Base-by-base conservation (phyloP, 2,329 filamentous ascomycete genomes). In the Fusarium mexicanum region DNA sequence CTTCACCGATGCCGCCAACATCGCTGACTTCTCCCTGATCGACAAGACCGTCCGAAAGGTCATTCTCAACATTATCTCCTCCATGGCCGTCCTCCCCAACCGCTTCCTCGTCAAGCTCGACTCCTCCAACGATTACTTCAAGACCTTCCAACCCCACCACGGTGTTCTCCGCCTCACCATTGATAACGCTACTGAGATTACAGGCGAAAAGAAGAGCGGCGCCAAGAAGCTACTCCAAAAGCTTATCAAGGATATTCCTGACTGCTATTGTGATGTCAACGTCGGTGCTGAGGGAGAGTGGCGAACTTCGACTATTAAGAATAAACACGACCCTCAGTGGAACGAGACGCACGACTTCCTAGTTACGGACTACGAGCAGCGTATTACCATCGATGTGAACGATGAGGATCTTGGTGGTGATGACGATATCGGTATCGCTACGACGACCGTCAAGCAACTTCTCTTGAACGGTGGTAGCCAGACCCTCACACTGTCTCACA, bases 311-410 rank as follows among this genome's bases (percentile, higher is more conserved):
- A 78, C 76, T 37, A 61, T 76, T 35, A 78, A 78, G 35, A 78
- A 78, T 66, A 77, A 64, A 1, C 76, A 78, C 26, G 64, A 78
- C 41, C 76, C 76, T 1, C 38, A 63, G 29, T 78, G 76, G 76
- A 73, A 78, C 44, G 76, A 78, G 61, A 78, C 76, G 37, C 76
- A 78, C 48, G 76, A 78, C 26, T 78, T 78, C 22, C 65, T 78
- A 14, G 76, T 78, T 26, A 78, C 76, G 2, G 76, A 78, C 24
- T 67, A 75, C 12, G 76, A 78, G 11, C 76, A 78, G 46, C 26
- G 50, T 12, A 78, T 78, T 12, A 75, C 67, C 1, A 54, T 78
- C 16, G 76, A 78, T n/a, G 35, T 78, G 8, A 40, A 68, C 2
- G 76, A 78, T 38, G 76, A 78, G 2, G 76, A 78, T 16, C 3